Evolutionary conservation across 495 filamentous ascomycete genomes (phyloP).

Genomic region (Penicillium soppii): DNA sequence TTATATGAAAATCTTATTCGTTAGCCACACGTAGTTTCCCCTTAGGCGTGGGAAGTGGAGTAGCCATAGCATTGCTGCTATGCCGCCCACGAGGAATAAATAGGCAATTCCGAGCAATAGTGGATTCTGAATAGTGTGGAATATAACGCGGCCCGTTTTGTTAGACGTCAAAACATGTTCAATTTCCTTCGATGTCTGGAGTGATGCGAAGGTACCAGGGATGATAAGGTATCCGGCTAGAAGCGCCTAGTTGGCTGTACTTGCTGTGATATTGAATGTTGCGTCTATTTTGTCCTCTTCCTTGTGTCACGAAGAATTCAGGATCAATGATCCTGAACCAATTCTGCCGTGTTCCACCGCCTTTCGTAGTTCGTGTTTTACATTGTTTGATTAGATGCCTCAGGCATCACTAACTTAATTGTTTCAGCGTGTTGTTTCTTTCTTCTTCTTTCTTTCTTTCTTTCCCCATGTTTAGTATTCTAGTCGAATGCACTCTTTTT

Average conservation of each 20-base stretch:
- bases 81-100: background rate
- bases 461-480: no score
- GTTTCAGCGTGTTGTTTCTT: no score
- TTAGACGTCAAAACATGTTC: background rate
- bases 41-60: background rate
- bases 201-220: conserved; percentile 30
- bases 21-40: background rate
- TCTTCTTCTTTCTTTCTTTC: no score
- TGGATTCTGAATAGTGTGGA: background rate
- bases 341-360: no score
- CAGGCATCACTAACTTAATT: no score
- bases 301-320: no score
- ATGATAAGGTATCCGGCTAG: conserved; percentile 31
- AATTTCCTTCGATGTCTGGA: conserved; percentile 9
- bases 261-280: conserved; percentile 25
- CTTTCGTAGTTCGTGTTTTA: no score
- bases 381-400: no score
- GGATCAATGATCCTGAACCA: no score
- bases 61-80: background rate
- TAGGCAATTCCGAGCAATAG: background rate
- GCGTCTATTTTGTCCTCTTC: conserved; percentile 20
- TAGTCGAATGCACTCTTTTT: no score
- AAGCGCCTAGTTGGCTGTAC: conserved; percentile 29
- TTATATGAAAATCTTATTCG: background rate
- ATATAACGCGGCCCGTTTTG: background rate